Evolutionary conservation across 2,329 filamentous ascomycete genomes (phyloP).

Genomic region (Fusarium chaquense): DNA sequence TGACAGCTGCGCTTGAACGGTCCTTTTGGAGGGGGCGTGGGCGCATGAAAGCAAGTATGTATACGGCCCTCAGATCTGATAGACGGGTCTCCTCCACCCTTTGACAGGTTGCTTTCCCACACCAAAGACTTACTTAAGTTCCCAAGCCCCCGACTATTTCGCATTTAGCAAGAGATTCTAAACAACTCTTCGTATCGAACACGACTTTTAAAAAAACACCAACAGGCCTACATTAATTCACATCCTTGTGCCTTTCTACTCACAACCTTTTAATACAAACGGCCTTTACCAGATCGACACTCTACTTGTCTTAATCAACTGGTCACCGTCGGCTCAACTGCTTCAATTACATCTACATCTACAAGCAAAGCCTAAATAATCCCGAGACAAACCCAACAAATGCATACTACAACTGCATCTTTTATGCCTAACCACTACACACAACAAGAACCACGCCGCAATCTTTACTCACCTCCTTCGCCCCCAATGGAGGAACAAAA

Average conservation of each 20-base stretch:
- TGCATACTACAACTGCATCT: slow-evolving; percentile 46
- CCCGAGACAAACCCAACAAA: slow-evolving; percentile 30
- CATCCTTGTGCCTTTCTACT: slow-evolving; percentile 3
- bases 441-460: slow-evolving; percentile 51
- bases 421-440: slow-evolving; percentile 50
- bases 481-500: slow-evolving; percentile 82
- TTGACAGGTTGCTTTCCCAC: slow-evolving; percentile 47
- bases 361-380: slow-evolving; percentile 32
- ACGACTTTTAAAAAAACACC: slow-evolving; percentile 23
- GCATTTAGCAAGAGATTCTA: slow-evolving; percentile 36
- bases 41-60: slow-evolving; percentile 39
- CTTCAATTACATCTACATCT: slow-evolving; percentile 18
- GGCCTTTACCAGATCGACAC: slow-evolving; percentile 14
- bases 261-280: slow-evolving; percentile 23
- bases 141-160: slow-evolving; percentile 45
- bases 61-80: slow-evolving; percentile 48
- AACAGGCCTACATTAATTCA: slow-evolving; percentile 35
- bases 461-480: slow-evolving; percentile 76
- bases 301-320: slow-evolving; percentile 27
- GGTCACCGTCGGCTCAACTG: slow-evolving; percentile 11
- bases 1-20: slow-evolving; percentile 47
- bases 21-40: slow-evolving; percentile 41
- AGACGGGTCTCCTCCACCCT: slow-evolving; percentile 46
- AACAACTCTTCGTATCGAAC: slow-evolving; percentile 34
- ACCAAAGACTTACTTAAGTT: slow-evolving; percentile 49